Percentiles rank a stretch among this genome's conserved stretches.
Evolutionary conservation across 106 monocot genomes (phyloP).

Genomic region (Dioscorea alata): DNA sequence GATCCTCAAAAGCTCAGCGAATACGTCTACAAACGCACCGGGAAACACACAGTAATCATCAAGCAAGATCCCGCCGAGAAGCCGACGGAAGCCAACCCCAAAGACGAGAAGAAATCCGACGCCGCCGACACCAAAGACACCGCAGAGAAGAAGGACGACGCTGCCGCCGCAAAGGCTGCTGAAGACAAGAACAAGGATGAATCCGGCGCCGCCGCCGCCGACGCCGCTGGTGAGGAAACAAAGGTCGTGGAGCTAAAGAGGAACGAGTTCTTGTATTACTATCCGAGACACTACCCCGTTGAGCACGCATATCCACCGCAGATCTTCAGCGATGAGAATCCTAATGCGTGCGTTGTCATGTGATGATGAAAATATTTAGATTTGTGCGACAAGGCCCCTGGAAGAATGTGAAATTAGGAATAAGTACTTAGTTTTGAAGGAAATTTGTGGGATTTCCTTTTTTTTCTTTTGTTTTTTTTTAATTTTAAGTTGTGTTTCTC

Average conservation of each 20-base stretch:
- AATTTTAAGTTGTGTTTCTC: too few relatives aligned
- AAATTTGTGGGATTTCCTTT: too few relatives aligned
- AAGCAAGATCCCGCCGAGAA: constrained; percentile 49
- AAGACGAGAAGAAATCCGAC: constrained; percentile 5
- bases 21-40: constrained; percentile 76
- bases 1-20: constrained; percentile 53
- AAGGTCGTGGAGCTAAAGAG: constrained; percentile 39
- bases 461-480: too few relatives aligned
- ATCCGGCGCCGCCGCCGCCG: neutral
- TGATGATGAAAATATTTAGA: neutral
- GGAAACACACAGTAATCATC: constrained; percentile 65
- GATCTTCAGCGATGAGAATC: constrained; percentile 24
- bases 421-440: too few relatives aligned
- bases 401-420: too few relatives aligned
- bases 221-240: neutral
- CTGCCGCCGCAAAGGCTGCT: too few relatives aligned
- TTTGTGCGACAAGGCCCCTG: too few relatives aligned
- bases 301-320: constrained; percentile 47
- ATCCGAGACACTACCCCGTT: constrained; percentile 20
- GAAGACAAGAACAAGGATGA: neutral
- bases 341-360: constrained; percentile 30
- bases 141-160: neutral
- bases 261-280: constrained; percentile 53
- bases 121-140: constrained; percentile 3
- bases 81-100: constrained; percentile 16